Percentiles rank a stretch among this genome's conserved stretches.
phyloP scores from a whole-genome alignment of 2,329 filamentous ascomycete genomes.

The Fusarium metavorans region DNA sequence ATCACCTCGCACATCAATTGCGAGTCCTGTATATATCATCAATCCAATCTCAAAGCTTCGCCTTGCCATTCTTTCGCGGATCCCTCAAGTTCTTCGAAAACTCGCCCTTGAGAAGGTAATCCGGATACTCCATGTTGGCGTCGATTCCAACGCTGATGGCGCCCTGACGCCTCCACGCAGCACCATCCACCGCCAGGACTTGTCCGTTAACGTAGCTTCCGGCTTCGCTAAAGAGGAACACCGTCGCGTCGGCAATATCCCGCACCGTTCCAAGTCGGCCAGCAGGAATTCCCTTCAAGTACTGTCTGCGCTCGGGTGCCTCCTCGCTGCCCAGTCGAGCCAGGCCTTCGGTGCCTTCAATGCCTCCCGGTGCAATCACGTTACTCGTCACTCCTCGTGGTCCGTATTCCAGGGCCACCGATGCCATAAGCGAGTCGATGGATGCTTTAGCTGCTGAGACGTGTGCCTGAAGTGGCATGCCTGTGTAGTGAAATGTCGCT shows the following conservation, averaged over 20 bases:
- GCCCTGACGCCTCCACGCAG: constrained; percentile 66
- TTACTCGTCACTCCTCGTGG: constrained; percentile 90
- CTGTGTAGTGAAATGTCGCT: constrained; percentile 91
- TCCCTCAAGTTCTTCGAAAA: constrained; percentile 51
- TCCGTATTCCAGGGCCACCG: constrained; percentile 88
- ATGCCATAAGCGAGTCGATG: constrained; percentile 85
- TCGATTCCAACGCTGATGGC: constrained; percentile 61
- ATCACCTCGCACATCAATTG: background rate
- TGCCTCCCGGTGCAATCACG: constrained; percentile 88
- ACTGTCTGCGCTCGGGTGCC: constrained; percentile 48
- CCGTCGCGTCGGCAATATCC: constrained; percentile 92
- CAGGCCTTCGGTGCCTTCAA: constrained; percentile 86
- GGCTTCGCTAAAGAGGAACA: constrained; percentile 88
- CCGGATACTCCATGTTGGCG: constrained; percentile 63
- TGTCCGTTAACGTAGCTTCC: constrained; percentile 90
- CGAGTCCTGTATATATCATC: background rate
- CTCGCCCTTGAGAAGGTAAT: constrained; percentile 56
- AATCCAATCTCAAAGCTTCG: constrained; percentile 54
- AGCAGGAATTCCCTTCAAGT: constrained; percentile 70
- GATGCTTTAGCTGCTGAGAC: constrained; percentile 93
- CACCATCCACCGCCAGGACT: constrained; percentile 79
- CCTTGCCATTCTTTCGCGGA: constrained; percentile 49
- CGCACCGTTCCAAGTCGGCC: constrained; percentile 83
- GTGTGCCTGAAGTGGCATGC: constrained; percentile 86
- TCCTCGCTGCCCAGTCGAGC: constrained; percentile 65